These are phyloP conservation scores for Athelia sp. DNA, from an alignment of 1,284 basidiomycete genomes.

Conservation along the genomic window DNA sequence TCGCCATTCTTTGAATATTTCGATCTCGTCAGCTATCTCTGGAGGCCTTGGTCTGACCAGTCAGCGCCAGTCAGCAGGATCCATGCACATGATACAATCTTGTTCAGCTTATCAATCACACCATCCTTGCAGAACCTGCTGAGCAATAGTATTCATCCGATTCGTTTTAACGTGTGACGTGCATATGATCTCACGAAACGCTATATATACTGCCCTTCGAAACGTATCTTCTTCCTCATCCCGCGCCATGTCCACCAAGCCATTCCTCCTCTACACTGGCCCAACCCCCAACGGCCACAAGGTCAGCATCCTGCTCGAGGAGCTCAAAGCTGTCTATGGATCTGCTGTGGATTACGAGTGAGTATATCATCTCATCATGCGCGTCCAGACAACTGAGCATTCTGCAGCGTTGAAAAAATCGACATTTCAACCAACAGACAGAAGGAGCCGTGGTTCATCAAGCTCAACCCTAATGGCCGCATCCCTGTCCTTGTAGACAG, in stretches of 20 bases:
- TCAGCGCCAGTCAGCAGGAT: too few species aligned
- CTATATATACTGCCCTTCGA: too few species aligned
- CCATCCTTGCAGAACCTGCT: too few species aligned
- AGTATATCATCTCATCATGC: conserved; percentile 9
- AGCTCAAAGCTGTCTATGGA: conserved; percentile 55
- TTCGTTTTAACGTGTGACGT: too few species aligned
- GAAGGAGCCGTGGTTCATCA: conserved; percentile 58
- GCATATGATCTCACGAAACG: too few species aligned
- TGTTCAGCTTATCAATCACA: too few species aligned
- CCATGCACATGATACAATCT: too few species aligned
- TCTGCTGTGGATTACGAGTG: conserved; percentile 54
- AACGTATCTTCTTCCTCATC: neutral
- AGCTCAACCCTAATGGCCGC: conserved; percentile 63
- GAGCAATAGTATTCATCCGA: too few species aligned
- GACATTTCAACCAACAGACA: conserved; percentile 46
- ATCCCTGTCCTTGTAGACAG: conserved; percentile 57
- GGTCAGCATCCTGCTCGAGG: conserved; percentile 61
- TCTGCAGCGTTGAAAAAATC: conserved; percentile 39
- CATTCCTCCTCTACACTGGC: conserved; percentile 59
- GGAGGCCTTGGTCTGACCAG: too few species aligned
- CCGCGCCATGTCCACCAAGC: conserved; percentile 14
- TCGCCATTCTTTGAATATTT: too few species aligned
- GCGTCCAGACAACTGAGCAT: conserved; percentile 5
- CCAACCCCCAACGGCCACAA: conserved; percentile 70
- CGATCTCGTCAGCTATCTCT: too few species aligned